Evolutionary conservation across 768 basidiomycete species (phyloP), one percentile per base, ranked within the genome.

Genomic region (Mycena rosella): DNA sequence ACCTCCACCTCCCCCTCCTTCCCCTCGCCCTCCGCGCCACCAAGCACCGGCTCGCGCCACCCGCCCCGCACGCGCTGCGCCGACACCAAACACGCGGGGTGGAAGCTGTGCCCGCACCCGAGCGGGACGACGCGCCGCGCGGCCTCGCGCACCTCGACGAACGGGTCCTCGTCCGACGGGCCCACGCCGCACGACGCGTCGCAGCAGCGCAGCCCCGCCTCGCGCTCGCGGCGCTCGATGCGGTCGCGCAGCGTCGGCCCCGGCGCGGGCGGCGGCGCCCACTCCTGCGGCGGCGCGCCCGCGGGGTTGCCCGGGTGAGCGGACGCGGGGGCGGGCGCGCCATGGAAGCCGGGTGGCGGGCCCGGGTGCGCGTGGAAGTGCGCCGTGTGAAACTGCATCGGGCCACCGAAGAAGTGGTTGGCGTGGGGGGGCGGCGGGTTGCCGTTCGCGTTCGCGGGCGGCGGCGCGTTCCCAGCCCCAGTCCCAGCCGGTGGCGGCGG

Each of bases 171-270:
- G 63, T 93, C 91, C 17, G 87, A 88, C 9, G 91, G 91, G 0
- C 92, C 93, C 30, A 93, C 75, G 3, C 91, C 91, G 76, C 93
- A 95, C 66, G 87, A 88, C 30, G 88, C 78, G 72, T 94, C 93
- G 42, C 81, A 87, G 75, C 93, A 95, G 54, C 93, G 83, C 72
- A 93, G 74, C 0, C 91, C 93, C 24, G 86, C 84, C 74, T 92
- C 91, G 24, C 89, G 86, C 77, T 94, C 93, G 61, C 87, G 83
- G 65, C 86, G 84, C 76, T 95, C 93, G 20, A 95, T 82, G 8
- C 89, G 86, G 75, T 94, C 88, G 29, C 93, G 90, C 48, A 94
- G 78, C 8, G 92, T 91, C 36, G 83, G 84, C 0, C 92, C 92
- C 3, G 92, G 91, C 0, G 90, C 80, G 0, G 88, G 78, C 0